A percentile compares a stretch with the other conserved stretches of the same genome.
Evolutionary conservation across 208 protist genomes (phyloP).

Genomic region (Wallacemonas rigidus): DNA sequence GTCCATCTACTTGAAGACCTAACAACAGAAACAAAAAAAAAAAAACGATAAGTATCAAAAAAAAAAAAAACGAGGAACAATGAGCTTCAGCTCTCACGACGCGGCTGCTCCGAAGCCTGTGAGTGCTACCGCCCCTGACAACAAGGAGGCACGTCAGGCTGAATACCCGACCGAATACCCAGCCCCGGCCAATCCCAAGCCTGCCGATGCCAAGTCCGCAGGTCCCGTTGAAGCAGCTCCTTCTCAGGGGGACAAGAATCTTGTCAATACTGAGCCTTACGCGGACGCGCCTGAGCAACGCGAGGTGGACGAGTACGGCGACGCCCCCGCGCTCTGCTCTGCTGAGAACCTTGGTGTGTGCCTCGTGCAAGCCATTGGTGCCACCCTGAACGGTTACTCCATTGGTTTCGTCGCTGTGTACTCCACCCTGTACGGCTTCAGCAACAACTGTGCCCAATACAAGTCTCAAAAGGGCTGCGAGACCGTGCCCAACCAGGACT

Average conservation of each 20-base stretch:
- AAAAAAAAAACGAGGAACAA: conserved; percentile 5
- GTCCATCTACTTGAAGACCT: background rate
- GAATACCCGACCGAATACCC: conserved; percentile 15
- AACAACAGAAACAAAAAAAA: conserved; percentile 2
- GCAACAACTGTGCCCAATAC: conserved; percentile 62
- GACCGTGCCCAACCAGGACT: conserved; percentile 54
- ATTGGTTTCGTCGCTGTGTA: conserved; percentile 83
- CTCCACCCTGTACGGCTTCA: conserved; percentile 51
- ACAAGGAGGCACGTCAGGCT: conserved; percentile 3
- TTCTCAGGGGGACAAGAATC: background rate
- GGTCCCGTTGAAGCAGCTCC: background rate
- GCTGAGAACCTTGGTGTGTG: conserved; percentile 32
- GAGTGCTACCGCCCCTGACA: background rate
- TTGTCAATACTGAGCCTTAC: background rate
- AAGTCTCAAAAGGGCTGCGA: conserved; percentile 30
- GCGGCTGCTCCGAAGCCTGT: background rate
- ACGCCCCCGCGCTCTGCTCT: conserved; percentile 26
- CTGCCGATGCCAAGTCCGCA: background rate
- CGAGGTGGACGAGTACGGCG: conserved; percentile 6
- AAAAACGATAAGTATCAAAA: conserved; percentile 6
- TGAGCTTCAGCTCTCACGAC: conserved; percentile 4
- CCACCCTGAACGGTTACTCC: conserved; percentile 48
- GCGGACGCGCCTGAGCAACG: background rate
- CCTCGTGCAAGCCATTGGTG: conserved; percentile 31
- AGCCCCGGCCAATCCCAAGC: background rate